phyloP scores from a whole-genome alignment of 106 monocot genomes.

The Platanthera zijinensis region DNA sequence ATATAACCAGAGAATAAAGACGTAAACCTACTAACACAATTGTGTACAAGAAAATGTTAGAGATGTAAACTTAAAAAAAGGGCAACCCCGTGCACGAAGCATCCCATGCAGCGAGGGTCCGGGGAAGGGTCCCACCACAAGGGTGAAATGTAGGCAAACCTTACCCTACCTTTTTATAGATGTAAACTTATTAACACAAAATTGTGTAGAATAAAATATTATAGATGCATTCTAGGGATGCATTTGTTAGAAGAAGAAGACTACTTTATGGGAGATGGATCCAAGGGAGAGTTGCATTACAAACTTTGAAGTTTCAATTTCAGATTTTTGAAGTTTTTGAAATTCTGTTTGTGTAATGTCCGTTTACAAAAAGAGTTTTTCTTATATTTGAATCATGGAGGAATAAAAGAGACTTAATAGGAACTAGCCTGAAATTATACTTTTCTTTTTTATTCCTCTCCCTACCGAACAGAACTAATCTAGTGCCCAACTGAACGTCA shows the following conservation, averaged over 20 bases:
- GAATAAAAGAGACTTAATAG: too few species aligned
- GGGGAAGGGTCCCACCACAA: too few species aligned
- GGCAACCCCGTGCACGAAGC: too few species aligned
- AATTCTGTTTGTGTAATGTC: not conserved
- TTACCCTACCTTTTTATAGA: too few species aligned
- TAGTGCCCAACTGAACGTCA: too few species aligned
- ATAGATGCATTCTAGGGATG: not conserved
- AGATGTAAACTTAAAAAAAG: too few species aligned
- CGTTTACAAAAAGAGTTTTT: not conserved
- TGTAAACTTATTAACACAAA: not conserved
- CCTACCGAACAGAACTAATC: too few species aligned
- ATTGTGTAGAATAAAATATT: not conserved
- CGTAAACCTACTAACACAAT: not conserved
- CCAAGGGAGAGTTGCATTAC: not conserved
- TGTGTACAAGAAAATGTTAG: not conserved
- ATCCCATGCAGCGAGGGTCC: too few species aligned
- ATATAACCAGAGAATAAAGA: not conserved
- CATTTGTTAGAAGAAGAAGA: not conserved
- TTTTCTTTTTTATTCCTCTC: too few species aligned
- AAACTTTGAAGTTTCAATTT: not conserved
- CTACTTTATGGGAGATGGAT: not conserved
- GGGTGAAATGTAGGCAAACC: too few species aligned
- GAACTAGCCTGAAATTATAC: too few species aligned
- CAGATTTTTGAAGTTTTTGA: not conserved
- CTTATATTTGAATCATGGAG: too few species aligned